Base-by-base conservation (phyloP, 306 rosid species). In the Ormosia emarginata region DNA sequence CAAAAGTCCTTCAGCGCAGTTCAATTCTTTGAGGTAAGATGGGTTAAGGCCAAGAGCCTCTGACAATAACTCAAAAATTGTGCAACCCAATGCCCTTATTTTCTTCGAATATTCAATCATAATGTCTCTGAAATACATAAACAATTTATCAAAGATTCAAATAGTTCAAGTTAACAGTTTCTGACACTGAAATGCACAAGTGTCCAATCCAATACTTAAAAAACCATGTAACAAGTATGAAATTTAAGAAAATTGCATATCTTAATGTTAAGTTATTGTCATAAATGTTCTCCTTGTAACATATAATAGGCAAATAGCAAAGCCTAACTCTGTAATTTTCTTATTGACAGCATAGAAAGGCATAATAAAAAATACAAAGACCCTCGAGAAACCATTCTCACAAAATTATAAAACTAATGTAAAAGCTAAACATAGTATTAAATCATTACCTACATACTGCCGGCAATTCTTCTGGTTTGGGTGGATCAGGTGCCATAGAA, bases 1-100 rank as follows among this genome's bases (percentile, higher is more conserved):
- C 18, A 11, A 13, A 5, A 82, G 76, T 4, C 87, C 89, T 39
- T 88, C 81, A 1, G n/a, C n/a, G n/a, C n/a, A 90, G 4, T 3
- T 76, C 67, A 86, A 44, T 12, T 76, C 79, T 8, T 77, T 82
- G 5, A 90, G 77, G 81, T 73, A 68, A 64, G 68, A 77, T n/a
- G 76, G 79, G 8, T 77, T 8, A 12, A 88, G 77, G 3, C 89
- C 85, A 56, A 88, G 89, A 32, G 85, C 87, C 14, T 88, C 83
- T 9, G 93, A 88, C 33, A 90, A 40, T 58, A 88, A 69, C 78
- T 88, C 89, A 33, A 86, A 86, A 13, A 86, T 55, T 10, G 71
- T 17, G 44, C 5, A 13, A 3, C 90, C 90, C 13, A 88, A 13
- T 13, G 3, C 49, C 81, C 44, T 77, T 9, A 82, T 81, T 77